A percentile compares a stretch with the other conserved stretches of the same genome.
phyloP scores from a whole-genome alignment of 768 basidiomycete genomes.

The Tubosaeta sp. region DNA sequence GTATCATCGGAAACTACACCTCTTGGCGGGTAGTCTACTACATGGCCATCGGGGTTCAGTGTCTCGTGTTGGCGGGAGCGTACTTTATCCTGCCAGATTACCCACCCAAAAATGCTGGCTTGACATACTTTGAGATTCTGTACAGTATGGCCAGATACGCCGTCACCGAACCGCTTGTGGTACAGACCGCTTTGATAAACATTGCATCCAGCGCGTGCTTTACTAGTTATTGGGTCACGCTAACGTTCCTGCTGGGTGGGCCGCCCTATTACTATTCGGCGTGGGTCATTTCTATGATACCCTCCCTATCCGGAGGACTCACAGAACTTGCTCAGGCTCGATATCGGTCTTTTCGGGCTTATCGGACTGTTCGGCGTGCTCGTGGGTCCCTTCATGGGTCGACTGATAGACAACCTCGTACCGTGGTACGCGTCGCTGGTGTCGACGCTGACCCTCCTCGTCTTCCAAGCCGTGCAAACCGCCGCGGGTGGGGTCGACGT shows the following conservation, averaged over 20 bases:
- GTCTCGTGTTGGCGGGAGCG: conserved; percentile 49
- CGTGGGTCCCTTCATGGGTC: conserved; percentile 65
- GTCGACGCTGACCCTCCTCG: conserved; percentile 42
- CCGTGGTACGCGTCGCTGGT: conserved; percentile 75
- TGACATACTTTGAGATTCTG: conserved; percentile 66
- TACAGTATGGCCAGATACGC: conserved; percentile 75
- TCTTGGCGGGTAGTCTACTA: conserved; percentile 77
- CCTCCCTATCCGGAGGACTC: neutral
- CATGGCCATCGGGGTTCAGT: conserved; percentile 70
- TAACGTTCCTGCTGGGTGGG: conserved; percentile 79
- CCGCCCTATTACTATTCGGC: conserved; percentile 74
- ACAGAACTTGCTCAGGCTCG: conserved; percentile 30
- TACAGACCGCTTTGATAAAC: conserved; percentile 64
- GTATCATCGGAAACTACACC: conserved; percentile 67
- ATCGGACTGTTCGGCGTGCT: conserved; percentile 70
- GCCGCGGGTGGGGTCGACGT: conserved; percentile 68
- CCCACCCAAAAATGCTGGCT: conserved; percentile 62
- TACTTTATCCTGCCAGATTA: conserved; percentile 79
- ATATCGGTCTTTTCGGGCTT: conserved; percentile 72
- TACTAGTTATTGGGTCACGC: conserved; percentile 63
- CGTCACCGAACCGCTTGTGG: conserved; percentile 72
- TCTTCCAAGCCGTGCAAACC: conserved; percentile 60
- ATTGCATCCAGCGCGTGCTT: conserved; percentile 57
- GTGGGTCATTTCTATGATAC: conserved; percentile 30
- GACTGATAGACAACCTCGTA: conserved; percentile 61